phyloP scores from a whole-genome alignment of 805 yeast species.

The Saccharomycopsis fibuligera region DNA sequence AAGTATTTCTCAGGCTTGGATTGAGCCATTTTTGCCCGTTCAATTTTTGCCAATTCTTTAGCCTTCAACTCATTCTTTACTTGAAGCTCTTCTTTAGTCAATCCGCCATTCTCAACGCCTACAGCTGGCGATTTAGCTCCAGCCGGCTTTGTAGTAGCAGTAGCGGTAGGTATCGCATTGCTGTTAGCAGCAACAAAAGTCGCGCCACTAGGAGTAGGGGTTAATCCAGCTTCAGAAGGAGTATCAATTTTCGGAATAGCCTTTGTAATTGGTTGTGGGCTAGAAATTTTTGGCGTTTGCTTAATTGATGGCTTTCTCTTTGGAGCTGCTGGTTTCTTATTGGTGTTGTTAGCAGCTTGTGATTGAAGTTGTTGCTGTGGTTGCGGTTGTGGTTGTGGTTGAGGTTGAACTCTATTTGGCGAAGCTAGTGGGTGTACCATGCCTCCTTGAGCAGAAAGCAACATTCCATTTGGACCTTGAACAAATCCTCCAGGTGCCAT shows the following conservation, averaged over 20 bases:
- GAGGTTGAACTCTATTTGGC: constrained; percentile 6
- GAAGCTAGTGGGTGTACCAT: too few species aligned
- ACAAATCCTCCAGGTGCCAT: constrained; percentile 5
- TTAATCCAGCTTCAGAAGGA: constrained; percentile 16
- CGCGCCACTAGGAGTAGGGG: constrained; percentile 15
- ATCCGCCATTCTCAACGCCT: neutral
- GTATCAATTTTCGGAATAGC: constrained; percentile 17
- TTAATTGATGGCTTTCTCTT: constrained; percentile 7
- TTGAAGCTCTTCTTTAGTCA: constrained; percentile 29
- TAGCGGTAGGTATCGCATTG: neutral
- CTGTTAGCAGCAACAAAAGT: neutral
- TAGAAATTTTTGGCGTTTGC: constrained; percentile 6
- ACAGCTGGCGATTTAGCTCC: constrained; percentile 6
- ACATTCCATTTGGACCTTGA: constrained; percentile 17
- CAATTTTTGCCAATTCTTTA: constrained; percentile 5
- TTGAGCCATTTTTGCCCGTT: constrained; percentile 6
- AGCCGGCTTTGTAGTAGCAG: neutral
- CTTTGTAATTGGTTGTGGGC: constrained; percentile 15
- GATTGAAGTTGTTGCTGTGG: constrained; percentile 1
- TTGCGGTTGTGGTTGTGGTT: neutral
- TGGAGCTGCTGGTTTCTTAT: neutral
- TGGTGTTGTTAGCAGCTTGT: neutral
- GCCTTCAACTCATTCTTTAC: constrained; percentile 19
- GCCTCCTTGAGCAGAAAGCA: constrained; percentile 1
- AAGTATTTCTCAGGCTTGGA: constrained; percentile 15